Percentiles rank a stretch among this genome's conserved stretches.
These are phyloP conservation scores for Globisporangium paddicum DNA, from an alignment of 352 stramenopile species.

Conservation along the genomic window DNA sequence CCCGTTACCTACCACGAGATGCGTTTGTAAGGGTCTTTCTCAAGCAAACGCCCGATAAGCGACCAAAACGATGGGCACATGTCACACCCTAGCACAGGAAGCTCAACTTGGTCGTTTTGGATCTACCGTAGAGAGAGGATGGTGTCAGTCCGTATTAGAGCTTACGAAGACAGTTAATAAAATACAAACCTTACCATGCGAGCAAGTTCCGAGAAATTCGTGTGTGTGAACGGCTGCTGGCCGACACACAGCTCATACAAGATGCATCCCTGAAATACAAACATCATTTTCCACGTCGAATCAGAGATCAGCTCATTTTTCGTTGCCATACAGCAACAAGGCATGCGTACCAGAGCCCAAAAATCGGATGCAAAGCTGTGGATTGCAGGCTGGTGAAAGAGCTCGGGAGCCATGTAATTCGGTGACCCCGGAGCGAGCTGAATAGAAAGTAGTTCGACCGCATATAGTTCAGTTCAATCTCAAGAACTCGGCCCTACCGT, in stretches of 20 bases:
- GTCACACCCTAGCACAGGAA: conserved; percentile 40
- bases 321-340: neutral
- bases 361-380: conserved; percentile 90
- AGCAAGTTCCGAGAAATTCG: conserved; percentile 64
- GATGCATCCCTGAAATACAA: conserved; percentile 55
- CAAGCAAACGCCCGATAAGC: conserved; percentile 50
- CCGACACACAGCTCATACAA: conserved; percentile 73
- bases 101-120: conserved; percentile 44
- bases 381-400: conserved; percentile 80
- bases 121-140: conserved; percentile 46
- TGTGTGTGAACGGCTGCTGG: conserved; percentile 63
- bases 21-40: conserved; percentile 65
- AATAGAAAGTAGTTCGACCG: neutral
- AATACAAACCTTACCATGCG: conserved; percentile 38
- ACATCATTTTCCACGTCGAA: neutral
- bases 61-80: conserved; percentile 55
- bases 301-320: neutral
- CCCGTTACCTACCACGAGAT: conserved; percentile 58
- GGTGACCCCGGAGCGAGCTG: conserved; percentile 70
- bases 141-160: conserved; percentile 2
- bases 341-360: conserved; percentile 60
- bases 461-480: neutral
- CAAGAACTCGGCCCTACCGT: neutral
- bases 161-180: neutral
- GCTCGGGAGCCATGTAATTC: conserved; percentile 91